A percentile compares a stretch with the other conserved stretches of the same genome.
Evolutionary conservation across 306 rosid genomes (phyloP).

Genomic region (Prunus dulcis): DNA sequence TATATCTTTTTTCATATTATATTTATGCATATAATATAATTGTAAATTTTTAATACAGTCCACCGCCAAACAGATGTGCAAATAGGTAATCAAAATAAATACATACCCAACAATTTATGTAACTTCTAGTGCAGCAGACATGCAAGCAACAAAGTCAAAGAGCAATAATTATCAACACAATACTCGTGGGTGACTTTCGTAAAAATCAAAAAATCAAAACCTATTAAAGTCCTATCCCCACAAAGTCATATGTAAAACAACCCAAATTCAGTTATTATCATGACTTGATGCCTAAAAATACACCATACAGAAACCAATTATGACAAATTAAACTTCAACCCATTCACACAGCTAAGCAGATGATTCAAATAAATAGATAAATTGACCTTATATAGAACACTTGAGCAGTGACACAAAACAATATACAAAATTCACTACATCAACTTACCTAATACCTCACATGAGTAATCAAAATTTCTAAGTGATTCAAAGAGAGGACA

Average conservation of each 20-base stretch:
- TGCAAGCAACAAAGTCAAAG: slow-evolving; percentile 1
- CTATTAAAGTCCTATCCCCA: background rate
- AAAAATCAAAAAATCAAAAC: background rate
- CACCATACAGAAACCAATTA: background rate
- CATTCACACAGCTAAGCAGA: background rate
- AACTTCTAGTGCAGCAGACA: background rate
- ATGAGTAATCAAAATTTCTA: background rate
- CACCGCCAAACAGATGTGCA: background rate
- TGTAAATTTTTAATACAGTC: background rate
- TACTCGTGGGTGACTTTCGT: background rate
- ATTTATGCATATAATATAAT: too few species aligned
- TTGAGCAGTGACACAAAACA: background rate
- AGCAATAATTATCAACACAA: background rate
- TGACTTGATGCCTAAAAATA: background rate
- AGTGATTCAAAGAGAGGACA: background rate
- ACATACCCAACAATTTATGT: slow-evolving; percentile 9
- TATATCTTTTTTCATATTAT: too few species aligned
- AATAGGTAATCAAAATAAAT: background rate
- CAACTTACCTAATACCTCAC: too few species aligned
- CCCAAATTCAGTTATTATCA: background rate
- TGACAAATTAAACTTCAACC: background rate
- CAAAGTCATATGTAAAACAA: background rate
- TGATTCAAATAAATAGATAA: background rate
- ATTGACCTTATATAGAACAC: background rate
- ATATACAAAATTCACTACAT: background rate